phyloP scores from a whole-genome alignment of 768 basidiomycete species.

The Mycena floridula region DNA sequence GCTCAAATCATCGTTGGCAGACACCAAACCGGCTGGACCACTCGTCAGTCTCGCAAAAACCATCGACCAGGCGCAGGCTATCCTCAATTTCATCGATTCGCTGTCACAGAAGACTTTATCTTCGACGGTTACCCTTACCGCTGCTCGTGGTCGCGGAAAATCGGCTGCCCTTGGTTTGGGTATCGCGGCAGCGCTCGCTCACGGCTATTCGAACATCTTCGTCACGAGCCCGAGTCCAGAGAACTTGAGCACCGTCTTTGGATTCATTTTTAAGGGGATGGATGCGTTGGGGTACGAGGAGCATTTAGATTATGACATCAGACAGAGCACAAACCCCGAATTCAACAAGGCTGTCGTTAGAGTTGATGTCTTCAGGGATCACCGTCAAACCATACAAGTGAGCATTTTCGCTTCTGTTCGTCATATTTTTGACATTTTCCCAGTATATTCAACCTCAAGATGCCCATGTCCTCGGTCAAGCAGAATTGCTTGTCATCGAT shows the following conservation, averaged over 20 bases:
- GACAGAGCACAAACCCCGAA: constrained; percentile 91
- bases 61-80: constrained; percentile 88
- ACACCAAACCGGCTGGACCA: constrained; percentile 83
- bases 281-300: constrained; percentile 95
- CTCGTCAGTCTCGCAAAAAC: constrained; percentile 89
- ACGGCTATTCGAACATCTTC: constrained; percentile 97
- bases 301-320: constrained; percentile 95
- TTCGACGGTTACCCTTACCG: constrained; percentile 92
- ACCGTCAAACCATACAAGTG: constrained; percentile 96
- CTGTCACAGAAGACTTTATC: constrained; percentile 90
- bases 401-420: constrained; percentile 10
- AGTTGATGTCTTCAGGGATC: constrained; percentile 88
- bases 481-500: constrained; percentile 95
- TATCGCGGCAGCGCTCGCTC: constrained; percentile 85
- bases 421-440: background rate
- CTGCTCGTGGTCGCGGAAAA: constrained; percentile 92
- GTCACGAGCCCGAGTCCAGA: constrained; percentile 97
- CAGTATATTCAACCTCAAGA: constrained; percentile 99
- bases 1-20: constrained; percentile 58
- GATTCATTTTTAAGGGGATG: constrained; percentile 95
- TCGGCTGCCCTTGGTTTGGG: constrained; percentile 94
- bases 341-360: constrained; percentile 93
- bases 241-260: constrained; percentile 96
- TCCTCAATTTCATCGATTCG: constrained; percentile 92
- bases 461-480: constrained; percentile 94